A percentile compares a stretch with the other conserved stretches of the same genome.
Evolutionary conservation across 345 rosid species (phyloP).

Genomic region (Pistacia vera): DNA sequence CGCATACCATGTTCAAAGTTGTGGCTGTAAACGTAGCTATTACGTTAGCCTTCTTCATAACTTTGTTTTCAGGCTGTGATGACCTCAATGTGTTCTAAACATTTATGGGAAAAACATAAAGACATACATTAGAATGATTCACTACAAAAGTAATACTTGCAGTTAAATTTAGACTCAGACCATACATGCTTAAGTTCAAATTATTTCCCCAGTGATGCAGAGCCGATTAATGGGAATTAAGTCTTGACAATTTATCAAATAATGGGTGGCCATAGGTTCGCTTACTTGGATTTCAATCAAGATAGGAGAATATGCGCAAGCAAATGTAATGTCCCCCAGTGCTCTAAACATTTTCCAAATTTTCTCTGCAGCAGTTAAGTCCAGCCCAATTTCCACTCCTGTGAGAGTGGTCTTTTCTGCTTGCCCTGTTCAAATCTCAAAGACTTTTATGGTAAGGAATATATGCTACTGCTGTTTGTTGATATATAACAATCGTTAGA

Average conservation of each 20-base stretch:
- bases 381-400: conserved; percentile 27
- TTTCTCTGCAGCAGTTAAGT: conserved; percentile 18
- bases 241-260: background rate
- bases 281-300: conserved; percentile 28
- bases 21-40: conserved; percentile 41
- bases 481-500: background rate
- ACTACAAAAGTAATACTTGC: background rate
- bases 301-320: conserved; percentile 22
- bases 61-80: conserved; percentile 49
- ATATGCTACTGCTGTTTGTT: background rate
- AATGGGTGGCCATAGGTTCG: background rate
- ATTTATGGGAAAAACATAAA: background rate
- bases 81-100: conserved; percentile 49
- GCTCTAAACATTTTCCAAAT: conserved; percentile 28
- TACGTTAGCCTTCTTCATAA: conserved; percentile 53
- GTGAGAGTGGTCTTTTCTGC: conserved; percentile 18
- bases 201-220: no score
- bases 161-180: no score
- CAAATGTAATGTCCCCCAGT: conserved; percentile 28
- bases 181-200: no score
- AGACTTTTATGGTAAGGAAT: background rate
- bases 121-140: background rate
- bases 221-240: no score
- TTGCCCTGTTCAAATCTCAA: conserved; percentile 7
- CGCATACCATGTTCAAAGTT: conserved; percentile 39